phyloP scores from a whole-genome alignment of 2,329 filamentous ascomycete species.

The Aciculosporium take region DNA sequence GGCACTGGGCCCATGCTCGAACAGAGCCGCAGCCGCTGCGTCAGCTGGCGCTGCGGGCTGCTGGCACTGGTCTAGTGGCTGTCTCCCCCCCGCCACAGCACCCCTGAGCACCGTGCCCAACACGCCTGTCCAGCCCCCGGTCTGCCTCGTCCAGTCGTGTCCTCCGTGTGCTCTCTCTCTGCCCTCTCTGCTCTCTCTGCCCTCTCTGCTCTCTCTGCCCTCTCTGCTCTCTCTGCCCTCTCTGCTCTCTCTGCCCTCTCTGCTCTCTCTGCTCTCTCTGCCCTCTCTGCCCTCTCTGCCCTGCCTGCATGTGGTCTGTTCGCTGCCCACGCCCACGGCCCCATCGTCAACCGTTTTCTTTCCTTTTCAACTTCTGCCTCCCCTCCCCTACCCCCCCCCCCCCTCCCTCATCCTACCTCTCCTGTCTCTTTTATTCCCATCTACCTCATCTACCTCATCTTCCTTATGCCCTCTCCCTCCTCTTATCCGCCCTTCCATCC shows the following conservation, averaged over 20 bases:
- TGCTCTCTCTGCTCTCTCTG: too few species aligned
- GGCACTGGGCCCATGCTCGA: too few species aligned
- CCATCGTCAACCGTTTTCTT: conserved; percentile 7
- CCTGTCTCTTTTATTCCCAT: conserved; percentile 6
- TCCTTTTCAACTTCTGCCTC: too few species aligned
- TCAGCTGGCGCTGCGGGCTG: background rate
- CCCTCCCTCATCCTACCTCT: conserved; percentile 8
- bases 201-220: too few species aligned
- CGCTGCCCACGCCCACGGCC: conserved; percentile 1
- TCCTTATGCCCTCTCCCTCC: conserved; percentile 3
- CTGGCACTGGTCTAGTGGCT: background rate
- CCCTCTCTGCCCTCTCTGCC: too few species aligned
- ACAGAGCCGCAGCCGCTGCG: background rate
- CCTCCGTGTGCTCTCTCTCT: background rate
- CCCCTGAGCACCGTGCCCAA: background rate
- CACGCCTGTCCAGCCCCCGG: too few species aligned
- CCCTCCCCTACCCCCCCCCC: conserved; percentile 13
- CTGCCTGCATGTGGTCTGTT: too few species aligned
- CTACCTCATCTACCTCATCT: conserved; percentile 1
- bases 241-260: too few species aligned
- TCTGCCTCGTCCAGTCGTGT: background rate
- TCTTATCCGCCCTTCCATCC: conserved; percentile 11
- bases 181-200: too few species aligned
- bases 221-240: too few species aligned
- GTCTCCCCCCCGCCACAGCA: background rate